Base-by-base conservation (phyloP, 371 early-diverging fungal genomes). In the Mucor irregularis region DNA sequence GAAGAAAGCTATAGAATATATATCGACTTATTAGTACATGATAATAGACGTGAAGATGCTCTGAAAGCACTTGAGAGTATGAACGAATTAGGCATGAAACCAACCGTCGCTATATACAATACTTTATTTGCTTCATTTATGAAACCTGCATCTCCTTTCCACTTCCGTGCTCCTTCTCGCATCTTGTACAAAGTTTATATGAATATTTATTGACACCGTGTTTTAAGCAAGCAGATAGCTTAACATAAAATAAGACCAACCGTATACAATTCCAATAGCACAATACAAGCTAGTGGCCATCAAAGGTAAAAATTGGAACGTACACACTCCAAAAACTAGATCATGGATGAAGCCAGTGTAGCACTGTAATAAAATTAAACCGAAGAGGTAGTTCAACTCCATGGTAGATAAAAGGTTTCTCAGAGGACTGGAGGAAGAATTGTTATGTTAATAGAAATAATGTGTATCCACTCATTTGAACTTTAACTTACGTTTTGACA, bases 201-300 rank as follows among this genome's bases (percentile, higher is more conserved):
- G 22, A 42, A 10, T 43, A 10, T 43, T 43, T 13, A 43, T 39
- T 39, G 21, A n/a, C n/a, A n/a, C n/a, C n/a, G n/a, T n/a, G n/a
- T n/a, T 53, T 49, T 45, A 61, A 17, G 24, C 31, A 31, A 35
- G 30, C 37, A 76, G 49, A 51, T 60, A 78, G 25, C 42, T 48
- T 10, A 25, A 37, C 69, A 74, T 72, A 31, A 84, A 73, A 45
- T 74, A 46, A 13, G 76, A 43, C 89, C 89, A 94, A 17, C 87
- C 83, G 70, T 90, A 92, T n/a, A 84, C 46, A 6, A 95, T 78
- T 9, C 95, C 96, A 2, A 85, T 53, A 2, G 88, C 82, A 35
- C 87, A 86, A 56, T 93, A 93, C 7, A 90, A 81, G 9, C 94
- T 94, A 0, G 86, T 87, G 50, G 87, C 42, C 82, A 94, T 86